Evolutionary conservation across 768 basidiomycete species (phyloP), one percentile per base, ranked within the genome.

Genomic region (Mycena filopes): DNA sequence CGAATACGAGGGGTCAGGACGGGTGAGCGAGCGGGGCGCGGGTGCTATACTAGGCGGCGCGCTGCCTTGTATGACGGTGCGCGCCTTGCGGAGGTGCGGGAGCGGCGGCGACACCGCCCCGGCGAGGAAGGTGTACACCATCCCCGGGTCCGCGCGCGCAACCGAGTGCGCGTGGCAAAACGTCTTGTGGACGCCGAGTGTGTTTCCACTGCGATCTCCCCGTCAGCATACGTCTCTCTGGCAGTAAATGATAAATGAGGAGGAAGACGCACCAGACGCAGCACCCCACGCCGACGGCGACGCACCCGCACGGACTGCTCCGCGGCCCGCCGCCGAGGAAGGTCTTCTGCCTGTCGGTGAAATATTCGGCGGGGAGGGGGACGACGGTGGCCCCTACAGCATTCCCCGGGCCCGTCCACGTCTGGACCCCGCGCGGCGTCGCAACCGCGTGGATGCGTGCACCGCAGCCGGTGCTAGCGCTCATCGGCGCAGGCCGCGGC

Each of bases 321-420:
- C 9, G 25, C 12, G 60, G 60, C 6, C 51, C 53, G 21, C 51
- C 53, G 20, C 36, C 53, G 7, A 62, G n/a, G 2, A 28, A 25
- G 20, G 33, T 9, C 7, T 21, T 45, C 46, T 62, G 43, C 2
- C 47, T 33, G 4, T 54, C 60, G 4, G 60, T 62, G 53, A 62
- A 62, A 13, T 62, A 62, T 23, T 62, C 43, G 23, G 29, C 20
- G 4, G 60, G 53, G 2, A 62, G 51, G 20, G 45, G 53, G 18
- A 55, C 15, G 2, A 38, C 51, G 13, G 51, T 54, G 20, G 20
- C n/a, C 23, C 43, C 53, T 18, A 21, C 41, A 18, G 33, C 51
- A 25, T 55, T 51, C 10, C 25, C 25, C 10, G 1, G 2, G 13
- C 33, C 51, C n/a, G 15, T n/a, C 60, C 60, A 62, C 1, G 43